Percentiles rank a stretch among this genome's conserved stretches.
phyloP scores from a whole-genome alignment of 2,329 filamentous ascomycete species.

The Incumbomyces delicatus region DNA sequence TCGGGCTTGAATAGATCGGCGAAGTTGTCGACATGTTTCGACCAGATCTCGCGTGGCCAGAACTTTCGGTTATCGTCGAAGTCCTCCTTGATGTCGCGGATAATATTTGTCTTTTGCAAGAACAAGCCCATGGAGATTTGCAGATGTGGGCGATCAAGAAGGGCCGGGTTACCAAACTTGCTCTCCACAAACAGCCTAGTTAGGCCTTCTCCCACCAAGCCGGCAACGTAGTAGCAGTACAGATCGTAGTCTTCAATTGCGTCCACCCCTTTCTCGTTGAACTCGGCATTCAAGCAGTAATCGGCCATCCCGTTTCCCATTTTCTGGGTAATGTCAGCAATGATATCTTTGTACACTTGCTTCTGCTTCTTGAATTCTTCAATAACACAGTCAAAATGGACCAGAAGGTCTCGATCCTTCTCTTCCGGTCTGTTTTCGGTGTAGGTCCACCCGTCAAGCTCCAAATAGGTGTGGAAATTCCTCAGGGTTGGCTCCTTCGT shows the following conservation, averaged over 20 bases:
- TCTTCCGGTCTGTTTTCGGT: slow-evolving; percentile 76
- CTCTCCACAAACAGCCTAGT: slow-evolving; percentile 84
- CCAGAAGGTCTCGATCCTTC: slow-evolving; percentile 85
- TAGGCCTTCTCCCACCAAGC: slow-evolving; percentile 87
- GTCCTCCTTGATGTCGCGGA: slow-evolving; percentile 88
- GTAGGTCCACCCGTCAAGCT: slow-evolving; percentile 84
- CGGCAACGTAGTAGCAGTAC: slow-evolving; percentile 98
- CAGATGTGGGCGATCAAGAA: slow-evolving; percentile 67
- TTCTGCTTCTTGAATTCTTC: slow-evolving; percentile 83
- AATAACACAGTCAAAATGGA: slow-evolving; percentile 83
- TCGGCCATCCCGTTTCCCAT: slow-evolving; percentile 99
- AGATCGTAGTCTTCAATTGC: slow-evolving; percentile 84
- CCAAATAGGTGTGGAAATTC: slow-evolving; percentile 68
- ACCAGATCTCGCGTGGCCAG: slow-evolving; percentile 96
- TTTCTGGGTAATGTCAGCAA: slow-evolving; percentile 82
- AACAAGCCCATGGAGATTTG: slow-evolving; percentile 97
- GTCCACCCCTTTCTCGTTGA: slow-evolving; percentile 69
- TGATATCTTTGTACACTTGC: slow-evolving; percentile 70
- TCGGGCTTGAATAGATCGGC: slow-evolving; percentile 81
- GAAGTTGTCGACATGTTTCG: slow-evolving; percentile 82
- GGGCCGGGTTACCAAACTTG: slow-evolving; percentile 72
- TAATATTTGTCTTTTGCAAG: slow-evolving; percentile 97
- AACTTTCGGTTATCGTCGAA: slow-evolving; percentile 78
- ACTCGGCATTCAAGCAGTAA: slow-evolving; percentile 74
- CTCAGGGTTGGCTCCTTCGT: slow-evolving; percentile 81